A percentile compares a stretch with the other conserved stretches of the same genome.
Conservation (phyloP, 2,329 filamentous ascomycete genomes). For the Trichoderma gracile region DNA sequence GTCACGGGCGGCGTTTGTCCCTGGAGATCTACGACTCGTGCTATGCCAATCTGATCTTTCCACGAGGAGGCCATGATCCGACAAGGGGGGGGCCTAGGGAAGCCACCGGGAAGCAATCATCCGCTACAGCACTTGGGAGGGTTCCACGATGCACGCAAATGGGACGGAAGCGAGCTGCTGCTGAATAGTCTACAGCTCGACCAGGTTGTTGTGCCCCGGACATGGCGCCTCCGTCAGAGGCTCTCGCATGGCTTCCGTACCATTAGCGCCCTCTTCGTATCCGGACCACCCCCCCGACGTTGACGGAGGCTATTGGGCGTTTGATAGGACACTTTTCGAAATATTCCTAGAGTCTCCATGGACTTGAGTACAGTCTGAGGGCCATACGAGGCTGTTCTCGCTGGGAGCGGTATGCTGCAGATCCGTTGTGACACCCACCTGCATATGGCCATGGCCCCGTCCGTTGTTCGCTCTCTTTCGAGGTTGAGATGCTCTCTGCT, state of each 20-base stretch:
- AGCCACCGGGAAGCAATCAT: constrained; percentile 23
- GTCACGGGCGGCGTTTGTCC: constrained; percentile 1
- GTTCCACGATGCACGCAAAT: constrained; percentile 11
- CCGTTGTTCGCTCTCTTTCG: constrained; percentile 5
- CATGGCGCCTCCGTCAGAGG: not conserved
- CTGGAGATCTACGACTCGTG: not conserved
- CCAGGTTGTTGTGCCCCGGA: constrained; percentile 6
- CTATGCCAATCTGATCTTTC: constrained; percentile 5
- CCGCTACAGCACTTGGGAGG: constrained; percentile 7
- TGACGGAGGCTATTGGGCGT: not conserved
- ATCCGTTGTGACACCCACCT: constrained; percentile 34
- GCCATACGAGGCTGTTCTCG: constrained; percentile 43
- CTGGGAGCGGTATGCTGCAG: constrained; percentile 39
- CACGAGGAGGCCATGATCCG: constrained; percentile 21
- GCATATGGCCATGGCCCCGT: not conserved
- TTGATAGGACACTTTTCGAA: not conserved
- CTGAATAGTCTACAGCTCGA: constrained; percentile 24
- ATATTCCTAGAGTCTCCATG: not conserved
- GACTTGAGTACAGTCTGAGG: not conserved
- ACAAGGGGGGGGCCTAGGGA: not conserved
- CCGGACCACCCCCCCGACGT: constrained; percentile 12
- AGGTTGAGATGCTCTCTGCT: not conserved
- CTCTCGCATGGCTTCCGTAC: constrained; percentile 20
- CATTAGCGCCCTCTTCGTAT: not conserved
- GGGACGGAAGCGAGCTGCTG: constrained; percentile 19